Base-by-base conservation (phyloP, 495 filamentous ascomycete genomes). In the Penicillium roqueforti region DNA sequence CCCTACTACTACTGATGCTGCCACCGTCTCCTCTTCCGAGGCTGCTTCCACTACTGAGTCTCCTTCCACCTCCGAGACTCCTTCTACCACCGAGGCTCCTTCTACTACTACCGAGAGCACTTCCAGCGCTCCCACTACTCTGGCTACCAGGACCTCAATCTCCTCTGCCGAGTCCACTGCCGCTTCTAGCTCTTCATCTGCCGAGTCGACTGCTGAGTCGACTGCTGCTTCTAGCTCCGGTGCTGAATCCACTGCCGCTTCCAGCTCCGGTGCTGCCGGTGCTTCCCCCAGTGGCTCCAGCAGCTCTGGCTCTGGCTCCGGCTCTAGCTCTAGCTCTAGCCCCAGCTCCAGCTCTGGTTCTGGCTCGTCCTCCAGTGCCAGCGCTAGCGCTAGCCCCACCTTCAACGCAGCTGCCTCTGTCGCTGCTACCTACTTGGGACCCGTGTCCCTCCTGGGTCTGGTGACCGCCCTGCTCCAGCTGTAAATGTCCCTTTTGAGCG, bases 391-490 rank as follows among this genome's bases (percentile, higher is more conserved):
- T 25, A 55, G 54, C 34, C 26, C 60, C 16, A 43, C 65, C 22
- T 60, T 58, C 57, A 65, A 63, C 47, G 60, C 65, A 9, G 66
- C 61, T 26, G 61, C 60, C 50, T 64, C 54, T 53, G 37, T 67
- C 32, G 57, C 54, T 23, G 54, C 61, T 41, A 60, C 47, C 51
- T 59, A 64, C 56, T 28, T 67, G 23, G 61, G 51, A n/a, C 58
- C 67, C 14, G 16, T 70, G 22, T 58, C 63, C 43, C 31, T 72
- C 38, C 42, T 73, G 44, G 69, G 66, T 50, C 56, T 76, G 54
- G 28, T 74, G 39, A 55, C 66, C 38, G 66, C 68, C 36, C 61
- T 74, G 57, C 42, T 75, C 46, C 67, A 72, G 60, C 57, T 75
- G 60, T 75, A 62, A 61, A 63, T 48, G 14, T 45, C 40, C 32